Evolutionary conservation across 352 stramenopile genomes (phyloP), one percentile per base, ranked within the genome.

Genomic region (Globisporangium irregulare): DNA sequence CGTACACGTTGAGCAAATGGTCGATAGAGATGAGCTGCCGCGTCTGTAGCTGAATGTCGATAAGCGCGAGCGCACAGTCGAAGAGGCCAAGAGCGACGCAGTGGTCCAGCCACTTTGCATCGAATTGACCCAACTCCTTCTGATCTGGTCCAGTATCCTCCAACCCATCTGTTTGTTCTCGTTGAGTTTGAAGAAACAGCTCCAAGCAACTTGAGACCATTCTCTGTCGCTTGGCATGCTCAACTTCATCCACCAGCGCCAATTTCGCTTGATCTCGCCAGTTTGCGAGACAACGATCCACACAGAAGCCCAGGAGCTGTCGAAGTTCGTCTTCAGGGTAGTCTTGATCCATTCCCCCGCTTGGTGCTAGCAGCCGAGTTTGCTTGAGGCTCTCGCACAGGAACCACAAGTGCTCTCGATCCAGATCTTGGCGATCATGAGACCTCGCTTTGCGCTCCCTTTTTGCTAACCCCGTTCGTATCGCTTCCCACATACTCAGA

Each of bases 371-470:
- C n/a, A 46, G 38, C 14, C 48, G 63, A 0, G 4, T 41, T 10
- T 55, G 34, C 46, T 25, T 43, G 36, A 58, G 29, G 14, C 8
- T 15, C 57, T 62, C 27, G 1, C 14, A 67, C 12, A 84, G 29
- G 55, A 78, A 80, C 8, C 53, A 32, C 4, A 84, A 34, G 29
- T 84, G 74, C 18, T 84, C 64, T 1, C 46, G 57, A n/a, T 70
- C 68, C 20, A 81, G 36, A 50, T 18, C 1, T 7, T 50, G 41
- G 18, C 0, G 15, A 14, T 34, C 9, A 27, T 14, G 56, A 24
- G 9, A n/a, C 12, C 20, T 50, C 7, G 32, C 0, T 3, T 10
- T 62, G 8, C 27, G 0, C 8, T 29, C 6, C 43, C 2, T 10
- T 2, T 8, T 15, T 24, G n/a, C 9, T 32, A 58, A 24, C 14